Conservation (phyloP, 2,329 filamentous ascomycete species). For the Coleophoma crateriformis region DNA sequence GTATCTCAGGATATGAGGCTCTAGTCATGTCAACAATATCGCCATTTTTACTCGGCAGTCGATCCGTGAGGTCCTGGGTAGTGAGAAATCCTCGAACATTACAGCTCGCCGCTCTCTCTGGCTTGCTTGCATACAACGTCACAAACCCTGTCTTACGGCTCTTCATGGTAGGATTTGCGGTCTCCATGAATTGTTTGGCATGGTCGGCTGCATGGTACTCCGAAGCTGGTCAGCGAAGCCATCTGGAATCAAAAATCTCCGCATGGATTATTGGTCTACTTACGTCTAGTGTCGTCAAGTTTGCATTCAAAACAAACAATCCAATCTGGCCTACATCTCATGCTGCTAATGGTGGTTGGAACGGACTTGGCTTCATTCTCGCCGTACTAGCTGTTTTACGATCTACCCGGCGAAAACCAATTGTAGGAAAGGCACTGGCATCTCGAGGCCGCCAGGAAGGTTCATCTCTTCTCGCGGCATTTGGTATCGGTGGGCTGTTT, state of each 20-base stretch:
- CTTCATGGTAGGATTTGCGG: constrained; percentile 73
- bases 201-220: constrained; percentile 81
- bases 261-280: constrained; percentile 80
- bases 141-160: constrained; percentile 69
- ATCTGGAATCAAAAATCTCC: constrained; percentile 75
- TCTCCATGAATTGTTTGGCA: constrained; percentile 73
- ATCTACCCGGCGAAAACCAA: constrained; percentile 63
- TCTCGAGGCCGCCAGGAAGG: constrained; percentile 53
- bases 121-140: constrained; percentile 75
- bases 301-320: constrained; percentile 91
- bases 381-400: constrained; percentile 71
- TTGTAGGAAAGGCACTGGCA: constrained; percentile 31
- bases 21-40: constrained; percentile 81
- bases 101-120: constrained; percentile 73
- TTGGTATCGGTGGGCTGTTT: constrained; percentile 77
- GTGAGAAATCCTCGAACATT: constrained; percentile 63
- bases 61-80: constrained; percentile 61
- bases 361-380: constrained; percentile 72
- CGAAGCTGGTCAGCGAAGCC: constrained; percentile 66
- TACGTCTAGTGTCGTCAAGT: constrained; percentile 83
- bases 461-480: constrained; percentile 64
- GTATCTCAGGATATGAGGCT: constrained; percentile 92
- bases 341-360: constrained; percentile 84
- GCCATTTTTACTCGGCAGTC: constrained; percentile 71
- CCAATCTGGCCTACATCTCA: constrained; percentile 96